Percentiles rank a stretch among this genome's conserved stretches.
phyloP scores from a whole-genome alignment of 1,284 basidiomycete genomes.

The Fomitopsis betulina region DNA sequence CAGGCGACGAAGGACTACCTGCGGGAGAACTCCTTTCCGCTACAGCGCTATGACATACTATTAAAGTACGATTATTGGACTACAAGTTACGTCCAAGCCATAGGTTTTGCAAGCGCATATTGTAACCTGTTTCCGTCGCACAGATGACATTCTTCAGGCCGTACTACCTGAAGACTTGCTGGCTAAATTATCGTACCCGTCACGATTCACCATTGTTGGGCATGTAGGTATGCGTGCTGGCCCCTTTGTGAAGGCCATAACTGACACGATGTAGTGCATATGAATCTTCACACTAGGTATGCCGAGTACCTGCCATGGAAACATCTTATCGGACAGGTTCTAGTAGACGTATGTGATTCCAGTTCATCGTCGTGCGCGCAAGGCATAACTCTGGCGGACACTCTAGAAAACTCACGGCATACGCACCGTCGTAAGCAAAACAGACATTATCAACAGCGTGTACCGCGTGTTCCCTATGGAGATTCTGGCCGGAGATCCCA shows the following conservation, averaged over 20 bases:
- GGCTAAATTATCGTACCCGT: slow-evolving; percentile 79
- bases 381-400: not conserved
- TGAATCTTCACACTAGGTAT: slow-evolving; percentile 87
- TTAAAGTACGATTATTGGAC: slow-evolving; percentile 86
- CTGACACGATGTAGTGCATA: slow-evolving; percentile 49
- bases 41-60: slow-evolving; percentile 57
- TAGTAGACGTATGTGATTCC: slow-evolving; percentile 71
- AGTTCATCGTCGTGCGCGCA: too few relatives aligned
- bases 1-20: slow-evolving; percentile 52
- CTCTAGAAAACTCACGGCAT: slow-evolving; percentile 77
- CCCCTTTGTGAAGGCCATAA: not conserved
- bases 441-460: slow-evolving; percentile 87
- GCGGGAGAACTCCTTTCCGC: slow-evolving; percentile 42
- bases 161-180: slow-evolving; percentile 74
- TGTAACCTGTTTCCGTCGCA: too few relatives aligned
- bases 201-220: slow-evolving; percentile 85
- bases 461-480: slow-evolving; percentile 94
- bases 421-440: slow-evolving; percentile 94
- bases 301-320: slow-evolving; percentile 92
- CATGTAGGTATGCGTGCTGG: slow-evolving; percentile 70
- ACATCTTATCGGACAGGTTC: slow-evolving; percentile 85
- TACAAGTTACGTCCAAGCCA: slow-evolving; percentile 50
- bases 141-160: slow-evolving; percentile 80
- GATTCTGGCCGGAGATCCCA: slow-evolving; percentile 84
- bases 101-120: too few relatives aligned